Percentiles rank a stretch among this genome's conserved stretches.
These are phyloP conservation scores for Haplosporangium sp. DNA, from an alignment of 371 early-diverging fungal species.

Conservation along the genomic window DNA sequence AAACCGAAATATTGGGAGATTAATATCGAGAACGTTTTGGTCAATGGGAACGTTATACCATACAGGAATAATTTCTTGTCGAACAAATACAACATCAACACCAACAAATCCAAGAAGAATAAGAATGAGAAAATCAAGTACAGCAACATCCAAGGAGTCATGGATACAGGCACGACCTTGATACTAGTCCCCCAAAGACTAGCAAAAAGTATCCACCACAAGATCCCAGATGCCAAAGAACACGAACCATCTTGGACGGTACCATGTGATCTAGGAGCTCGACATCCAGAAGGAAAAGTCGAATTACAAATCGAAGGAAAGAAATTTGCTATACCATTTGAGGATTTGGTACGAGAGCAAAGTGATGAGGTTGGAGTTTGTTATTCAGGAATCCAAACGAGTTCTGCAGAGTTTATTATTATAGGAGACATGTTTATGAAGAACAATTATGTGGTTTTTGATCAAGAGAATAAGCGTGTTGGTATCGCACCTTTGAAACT, in stretches of 20 bases:
- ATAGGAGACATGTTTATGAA: slow-evolving; percentile 66
- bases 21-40: not conserved
- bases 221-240: slow-evolving; percentile 47
- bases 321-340: slow-evolving; percentile 56
- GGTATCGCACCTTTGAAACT: slow-evolving; percentile 64
- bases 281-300: slow-evolving; percentile 11
- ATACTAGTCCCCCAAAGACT: slow-evolving; percentile 59
- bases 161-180: slow-evolving; percentile 74
- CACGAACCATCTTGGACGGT: slow-evolving; percentile 54
- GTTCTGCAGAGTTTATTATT: slow-evolving; percentile 53
- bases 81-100: too few relatives aligned
- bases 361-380: slow-evolving; percentile 5
- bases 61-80: not conserved
- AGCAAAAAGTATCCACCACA: slow-evolving; percentile 56
- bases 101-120: too few relatives aligned
- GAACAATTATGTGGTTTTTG: slow-evolving; percentile 67
- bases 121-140: too few relatives aligned
- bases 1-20: not conserved
- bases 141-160: slow-evolving; percentile 41
- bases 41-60: not conserved
- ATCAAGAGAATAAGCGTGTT: slow-evolving; percentile 59
- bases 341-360: slow-evolving; percentile 31
- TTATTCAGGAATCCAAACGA: slow-evolving; percentile 27
- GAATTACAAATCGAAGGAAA: slow-evolving; percentile 56
- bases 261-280: slow-evolving; percentile 40